Conservation (phyloP, 768 basidiomycete genomes). For the Collybiopsis luxurians region DNA sequence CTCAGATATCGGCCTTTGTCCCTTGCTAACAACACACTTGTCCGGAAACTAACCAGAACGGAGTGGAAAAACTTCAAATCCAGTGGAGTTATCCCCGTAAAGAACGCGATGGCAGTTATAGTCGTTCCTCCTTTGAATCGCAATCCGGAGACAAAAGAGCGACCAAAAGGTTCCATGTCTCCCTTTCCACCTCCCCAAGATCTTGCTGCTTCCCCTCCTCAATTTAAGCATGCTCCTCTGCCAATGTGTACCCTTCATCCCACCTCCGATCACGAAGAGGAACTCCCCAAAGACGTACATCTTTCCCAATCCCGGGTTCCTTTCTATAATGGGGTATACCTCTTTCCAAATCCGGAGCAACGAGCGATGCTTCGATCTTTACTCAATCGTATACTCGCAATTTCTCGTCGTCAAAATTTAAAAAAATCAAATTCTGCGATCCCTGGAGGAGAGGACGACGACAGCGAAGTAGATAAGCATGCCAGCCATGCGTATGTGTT, state of each 20-base stretch:
- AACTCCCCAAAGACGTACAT: not conserved
- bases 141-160: constrained; percentile 41
- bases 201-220: constrained; percentile 1
- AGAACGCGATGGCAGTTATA: constrained; percentile 61
- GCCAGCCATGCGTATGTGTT: constrained; percentile 72
- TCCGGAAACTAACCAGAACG: constrained; percentile 61
- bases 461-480: constrained; percentile 32
- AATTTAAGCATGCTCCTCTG: constrained; percentile 16
- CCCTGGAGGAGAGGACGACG: not conserved
- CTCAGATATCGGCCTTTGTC: constrained; percentile 25
- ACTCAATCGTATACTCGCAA: constrained; percentile 43
- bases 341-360: constrained; percentile 63
- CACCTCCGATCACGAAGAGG: not conserved
- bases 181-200: constrained; percentile 28
- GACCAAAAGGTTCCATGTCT: constrained; percentile 38
- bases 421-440: not conserved
- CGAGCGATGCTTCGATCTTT: constrained; percentile 55
- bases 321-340: constrained; percentile 59
- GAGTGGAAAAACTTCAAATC: constrained; percentile 53
- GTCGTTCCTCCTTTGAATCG: constrained; percentile 66
- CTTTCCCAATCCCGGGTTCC: constrained; percentile 43
- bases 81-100: constrained; percentile 45
- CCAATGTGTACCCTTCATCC: constrained; percentile 30
- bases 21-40: constrained; percentile 27
- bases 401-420: constrained; percentile 8